Conservation (phyloP, 1,284 basidiomycete genomes). For the Phenoliferia sp. region DNA sequence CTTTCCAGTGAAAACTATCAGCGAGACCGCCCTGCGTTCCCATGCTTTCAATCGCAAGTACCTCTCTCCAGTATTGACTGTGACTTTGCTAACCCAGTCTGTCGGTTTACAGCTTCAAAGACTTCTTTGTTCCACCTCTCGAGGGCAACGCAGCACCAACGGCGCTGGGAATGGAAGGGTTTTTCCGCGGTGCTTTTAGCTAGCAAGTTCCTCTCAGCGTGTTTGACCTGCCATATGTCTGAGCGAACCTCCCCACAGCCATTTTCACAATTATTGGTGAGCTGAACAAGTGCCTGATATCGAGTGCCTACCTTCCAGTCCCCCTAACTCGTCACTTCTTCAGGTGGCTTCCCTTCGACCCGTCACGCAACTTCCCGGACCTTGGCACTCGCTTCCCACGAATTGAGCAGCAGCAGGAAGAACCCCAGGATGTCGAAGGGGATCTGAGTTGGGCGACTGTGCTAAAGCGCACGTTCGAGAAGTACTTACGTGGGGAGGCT, state of each 20-base stretch:
- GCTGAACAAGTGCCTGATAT: not conserved
- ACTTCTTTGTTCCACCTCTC: constrained; percentile 73
- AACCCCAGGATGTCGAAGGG: constrained; percentile 46
- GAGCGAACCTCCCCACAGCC: not conserved
- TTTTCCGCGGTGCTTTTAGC: constrained; percentile 75
- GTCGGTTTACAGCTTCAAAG: constrained; percentile 32
- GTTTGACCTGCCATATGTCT: not conserved
- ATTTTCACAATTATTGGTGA: constrained; percentile 17
- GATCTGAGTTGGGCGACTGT: constrained; percentile 87
- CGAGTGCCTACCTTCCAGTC: not conserved
- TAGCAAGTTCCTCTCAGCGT: constrained; percentile 80
- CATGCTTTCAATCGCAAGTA: constrained; percentile 59
- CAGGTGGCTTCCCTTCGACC: constrained; percentile 92
- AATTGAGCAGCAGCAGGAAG: constrained; percentile 9
- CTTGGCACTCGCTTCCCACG: constrained; percentile 62
- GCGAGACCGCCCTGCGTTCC: constrained; percentile 73
- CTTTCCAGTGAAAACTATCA: constrained; percentile 61
- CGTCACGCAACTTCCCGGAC: constrained; percentile 82
- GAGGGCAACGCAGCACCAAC: constrained; percentile 64
- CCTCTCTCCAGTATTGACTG: too few species aligned
- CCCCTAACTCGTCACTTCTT: too few species aligned
- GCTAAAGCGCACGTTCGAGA: constrained; percentile 84
- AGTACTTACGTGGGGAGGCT: constrained; percentile 74
- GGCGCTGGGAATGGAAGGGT: constrained; percentile 73
- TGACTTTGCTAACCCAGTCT: not conserved